Evolutionary conservation across 768 basidiomycete genomes (phyloP).

Genomic region (Xerocomellus dryophilus): DNA sequence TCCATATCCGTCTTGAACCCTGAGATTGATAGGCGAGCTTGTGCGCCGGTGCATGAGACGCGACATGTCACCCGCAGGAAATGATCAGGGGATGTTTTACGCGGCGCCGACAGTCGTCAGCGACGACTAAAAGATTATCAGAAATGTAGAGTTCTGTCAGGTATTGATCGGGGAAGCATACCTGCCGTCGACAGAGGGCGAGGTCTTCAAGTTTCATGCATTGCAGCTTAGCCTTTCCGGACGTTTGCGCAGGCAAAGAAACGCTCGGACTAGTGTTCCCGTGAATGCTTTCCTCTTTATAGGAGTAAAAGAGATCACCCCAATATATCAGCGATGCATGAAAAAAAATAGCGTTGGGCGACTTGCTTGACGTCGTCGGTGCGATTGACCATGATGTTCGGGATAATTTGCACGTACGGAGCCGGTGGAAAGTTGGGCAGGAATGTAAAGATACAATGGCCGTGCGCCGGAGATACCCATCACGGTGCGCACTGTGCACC

Average conservation of each 20-base stretch:
- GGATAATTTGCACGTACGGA: conserved; percentile 6
- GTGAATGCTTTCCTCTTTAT: not conserved
- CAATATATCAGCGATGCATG: not conserved
- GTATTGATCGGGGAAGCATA: not conserved
- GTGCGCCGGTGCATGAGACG: too few species aligned
- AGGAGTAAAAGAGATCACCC: not conserved
- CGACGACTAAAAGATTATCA: not conserved
- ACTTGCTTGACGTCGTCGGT: too few species aligned
- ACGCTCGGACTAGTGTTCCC: conserved; percentile 1
- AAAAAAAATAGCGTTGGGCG: too few species aligned
- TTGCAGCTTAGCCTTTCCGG: conserved; percentile 3
- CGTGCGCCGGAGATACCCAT: not conserved
- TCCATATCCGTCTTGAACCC: too few species aligned
- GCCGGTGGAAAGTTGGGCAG: conserved; percentile 1
- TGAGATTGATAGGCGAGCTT: too few species aligned
- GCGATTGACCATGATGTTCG: not conserved
- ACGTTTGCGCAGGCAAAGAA: not conserved
- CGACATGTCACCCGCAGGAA: too few species aligned
- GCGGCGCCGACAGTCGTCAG: too few species aligned
- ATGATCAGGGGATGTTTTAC: too few species aligned
- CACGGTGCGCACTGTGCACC: conserved; percentile 3
- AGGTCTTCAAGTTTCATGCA: conserved; percentile 10
- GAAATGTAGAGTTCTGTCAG: not conserved
- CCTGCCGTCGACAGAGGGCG: conserved; percentile 1
- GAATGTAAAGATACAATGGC: conserved; percentile 7